Evolutionary conservation across 768 basidiomycete species (phyloP).

Genomic region (Termitomyces sp.): DNA sequence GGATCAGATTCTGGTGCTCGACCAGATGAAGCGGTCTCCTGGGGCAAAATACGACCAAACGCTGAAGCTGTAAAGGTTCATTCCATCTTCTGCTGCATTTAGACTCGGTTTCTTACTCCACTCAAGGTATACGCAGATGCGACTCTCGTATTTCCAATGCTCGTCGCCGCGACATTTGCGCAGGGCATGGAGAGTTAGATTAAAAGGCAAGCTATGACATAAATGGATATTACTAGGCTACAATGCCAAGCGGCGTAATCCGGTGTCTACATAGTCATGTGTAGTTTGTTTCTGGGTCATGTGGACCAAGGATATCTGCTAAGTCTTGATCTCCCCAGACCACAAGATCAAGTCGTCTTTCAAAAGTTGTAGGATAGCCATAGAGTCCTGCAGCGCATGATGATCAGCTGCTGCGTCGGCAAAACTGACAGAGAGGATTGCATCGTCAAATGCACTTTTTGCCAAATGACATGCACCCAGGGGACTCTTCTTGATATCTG

Average conservation of each 20-base stretch:
- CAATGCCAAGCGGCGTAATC: background rate
- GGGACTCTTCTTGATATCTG: conserved; percentile 76
- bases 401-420: conserved; percentile 31
- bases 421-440: conserved; percentile 57
- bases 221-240: background rate
- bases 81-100: background rate
- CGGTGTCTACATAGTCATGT: background rate
- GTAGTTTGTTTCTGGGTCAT: conserved; percentile 1
- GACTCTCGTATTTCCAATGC: conserved; percentile 89
- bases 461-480: conserved; percentile 85
- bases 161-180: conserved; percentile 94
- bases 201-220: background rate
- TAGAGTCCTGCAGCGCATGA: conserved; percentile 58
- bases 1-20: conserved; percentile 96
- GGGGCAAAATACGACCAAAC: conserved; percentile 94
- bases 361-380: conserved; percentile 79
- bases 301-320: background rate
- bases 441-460: conserved; percentile 91
- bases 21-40: conserved; percentile 96
- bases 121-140: conserved; percentile 87
- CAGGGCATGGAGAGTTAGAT: conserved; percentile 21
- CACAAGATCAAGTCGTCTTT: conserved; percentile 84
- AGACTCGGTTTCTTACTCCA: conserved; percentile 3
- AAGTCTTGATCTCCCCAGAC: conserved; percentile 64
- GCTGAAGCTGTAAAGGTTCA: conserved; percentile 77